Evolutionary conservation across 1,139 yeast species (phyloP).

Genomic region (Blastobotrys elegans): DNA sequence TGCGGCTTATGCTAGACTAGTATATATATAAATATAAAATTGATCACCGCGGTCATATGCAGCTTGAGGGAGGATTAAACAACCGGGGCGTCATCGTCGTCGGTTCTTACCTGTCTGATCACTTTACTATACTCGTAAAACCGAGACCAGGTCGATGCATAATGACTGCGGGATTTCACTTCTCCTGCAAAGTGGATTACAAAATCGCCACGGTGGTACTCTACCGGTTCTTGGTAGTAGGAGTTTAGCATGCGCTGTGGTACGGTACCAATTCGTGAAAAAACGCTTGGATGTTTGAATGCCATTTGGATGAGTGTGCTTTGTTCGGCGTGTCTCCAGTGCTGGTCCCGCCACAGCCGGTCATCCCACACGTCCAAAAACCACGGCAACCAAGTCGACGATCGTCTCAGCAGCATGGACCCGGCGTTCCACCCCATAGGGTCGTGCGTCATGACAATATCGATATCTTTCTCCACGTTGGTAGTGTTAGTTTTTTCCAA

Average conservation of each 20-base stretch:
- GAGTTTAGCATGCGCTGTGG: slow-evolving; percentile 6
- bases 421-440: slow-evolving; percentile 35
- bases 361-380: slow-evolving; percentile 12
- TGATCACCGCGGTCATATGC: too few relatives aligned
- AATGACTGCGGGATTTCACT: too few relatives aligned
- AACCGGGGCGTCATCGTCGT: too few relatives aligned
- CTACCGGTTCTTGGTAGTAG: slow-evolving; percentile 1
- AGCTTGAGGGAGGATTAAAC: too few relatives aligned
- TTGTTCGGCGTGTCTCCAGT: slow-evolving; percentile 2
- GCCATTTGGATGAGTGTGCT: not conserved
- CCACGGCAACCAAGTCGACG: slow-evolving; percentile 26
- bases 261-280: slow-evolving; percentile 2
- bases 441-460: slow-evolving; percentile 29
- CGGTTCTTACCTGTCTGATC: too few relatives aligned
- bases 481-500: slow-evolving; percentile 18
- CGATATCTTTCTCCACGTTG: slow-evolving; percentile 21
- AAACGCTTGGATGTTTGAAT: not conserved
- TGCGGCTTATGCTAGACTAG: too few relatives aligned
- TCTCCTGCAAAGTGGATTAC: slow-evolving; percentile 3
- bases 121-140: too few relatives aligned
- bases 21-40: too few relatives aligned
- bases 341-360: slow-evolving; percentile 3
- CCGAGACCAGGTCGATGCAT: too few relatives aligned
- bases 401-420: slow-evolving; percentile 32
- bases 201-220: slow-evolving; percentile 1